Conservation (phyloP, 1,284 basidiomycete species). For the Inonotus hispidus region DNA sequence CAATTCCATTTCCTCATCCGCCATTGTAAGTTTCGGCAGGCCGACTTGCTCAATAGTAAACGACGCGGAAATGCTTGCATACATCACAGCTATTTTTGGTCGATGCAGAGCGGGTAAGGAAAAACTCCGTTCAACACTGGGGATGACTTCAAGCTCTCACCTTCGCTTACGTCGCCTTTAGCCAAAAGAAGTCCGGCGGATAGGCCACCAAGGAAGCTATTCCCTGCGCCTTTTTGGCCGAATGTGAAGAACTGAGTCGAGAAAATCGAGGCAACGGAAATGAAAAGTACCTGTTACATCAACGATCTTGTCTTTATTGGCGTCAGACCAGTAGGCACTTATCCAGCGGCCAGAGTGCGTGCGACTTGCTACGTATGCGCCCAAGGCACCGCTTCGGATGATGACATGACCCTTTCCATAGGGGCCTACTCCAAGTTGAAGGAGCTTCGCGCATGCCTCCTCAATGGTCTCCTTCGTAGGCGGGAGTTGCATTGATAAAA, state of each 20-base stretch:
- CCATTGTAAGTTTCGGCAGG: constrained; percentile 44
- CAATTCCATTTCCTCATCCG: constrained; percentile 30
- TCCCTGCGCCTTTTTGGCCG: constrained; percentile 65
- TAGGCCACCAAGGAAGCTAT: constrained; percentile 81
- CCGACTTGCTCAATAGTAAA: constrained; percentile 82
- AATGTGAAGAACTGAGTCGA: background rate
- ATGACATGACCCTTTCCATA: constrained; percentile 53
- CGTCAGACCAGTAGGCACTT: constrained; percentile 66
- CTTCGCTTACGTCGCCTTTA: constrained; percentile 56
- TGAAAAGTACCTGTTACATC: constrained; percentile 74
- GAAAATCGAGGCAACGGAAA: constrained; percentile 1
- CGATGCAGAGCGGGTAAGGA: constrained; percentile 1
- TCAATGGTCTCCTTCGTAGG: constrained; percentile 51
- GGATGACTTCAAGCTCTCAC: constrained; percentile 37
- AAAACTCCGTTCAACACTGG: background rate
- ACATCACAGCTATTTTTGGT: constrained; percentile 50
- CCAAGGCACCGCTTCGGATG: constrained; percentile 73
- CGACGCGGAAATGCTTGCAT: constrained; percentile 76
- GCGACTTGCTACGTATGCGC: constrained; percentile 59
- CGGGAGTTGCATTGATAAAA: constrained; percentile 51
- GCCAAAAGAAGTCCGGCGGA: constrained; percentile 64
- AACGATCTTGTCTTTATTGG: constrained; percentile 48
- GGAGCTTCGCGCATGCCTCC: constrained; percentile 52
- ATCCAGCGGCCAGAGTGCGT: constrained; percentile 56
- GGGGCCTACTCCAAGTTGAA: constrained; percentile 50